Evolutionary conservation across 2,329 filamentous ascomycete species (phyloP).

Genomic region (Claviceps quebecensis): DNA sequence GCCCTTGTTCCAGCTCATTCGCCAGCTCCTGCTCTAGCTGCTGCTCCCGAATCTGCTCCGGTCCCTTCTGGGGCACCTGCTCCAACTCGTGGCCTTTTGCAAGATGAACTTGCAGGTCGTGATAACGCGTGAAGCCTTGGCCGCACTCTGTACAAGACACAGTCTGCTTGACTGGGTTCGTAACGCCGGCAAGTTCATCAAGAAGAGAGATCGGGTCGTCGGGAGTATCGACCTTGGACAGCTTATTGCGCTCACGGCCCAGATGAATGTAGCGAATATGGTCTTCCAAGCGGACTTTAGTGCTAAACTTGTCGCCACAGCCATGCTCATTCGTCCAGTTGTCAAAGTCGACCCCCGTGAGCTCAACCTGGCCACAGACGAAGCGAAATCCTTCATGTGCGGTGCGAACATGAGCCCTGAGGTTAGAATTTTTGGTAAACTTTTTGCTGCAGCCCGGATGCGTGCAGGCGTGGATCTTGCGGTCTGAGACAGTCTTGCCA

Average conservation of each 20-base stretch:
- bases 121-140: constrained; percentile 33
- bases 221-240: constrained; percentile 10
- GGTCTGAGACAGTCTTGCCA: constrained; percentile 43
- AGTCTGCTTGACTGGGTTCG: constrained; percentile 26
- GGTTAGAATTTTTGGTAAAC: constrained; percentile 75
- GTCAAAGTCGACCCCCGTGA: constrained; percentile 41
- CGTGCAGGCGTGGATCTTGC: constrained; percentile 53
- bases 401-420: constrained; percentile 63
- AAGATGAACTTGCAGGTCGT: constrained; percentile 35
- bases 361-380: constrained; percentile 59
- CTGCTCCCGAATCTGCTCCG: too few relatives aligned
- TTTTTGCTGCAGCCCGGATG: constrained; percentile 55
- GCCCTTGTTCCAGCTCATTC: too few relatives aligned
- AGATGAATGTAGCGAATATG: constrained; percentile 76
- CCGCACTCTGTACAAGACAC: constrained; percentile 32
- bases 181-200: constrained; percentile 28
- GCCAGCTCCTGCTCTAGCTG: too few relatives aligned
- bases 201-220: constrained; percentile 18
- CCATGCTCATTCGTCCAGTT: constrained; percentile 53
- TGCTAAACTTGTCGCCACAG: constrained; percentile 63
- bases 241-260: constrained; percentile 30
- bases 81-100: constrained; percentile 14
- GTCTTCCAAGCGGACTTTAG: constrained; percentile 67
- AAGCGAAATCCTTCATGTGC: constrained; percentile 67
- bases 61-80: too few relatives aligned